Evolutionary conservation across 2,329 filamentous ascomycete genomes (phyloP).

Genomic region (Dactylonectria macrodidyma): DNA sequence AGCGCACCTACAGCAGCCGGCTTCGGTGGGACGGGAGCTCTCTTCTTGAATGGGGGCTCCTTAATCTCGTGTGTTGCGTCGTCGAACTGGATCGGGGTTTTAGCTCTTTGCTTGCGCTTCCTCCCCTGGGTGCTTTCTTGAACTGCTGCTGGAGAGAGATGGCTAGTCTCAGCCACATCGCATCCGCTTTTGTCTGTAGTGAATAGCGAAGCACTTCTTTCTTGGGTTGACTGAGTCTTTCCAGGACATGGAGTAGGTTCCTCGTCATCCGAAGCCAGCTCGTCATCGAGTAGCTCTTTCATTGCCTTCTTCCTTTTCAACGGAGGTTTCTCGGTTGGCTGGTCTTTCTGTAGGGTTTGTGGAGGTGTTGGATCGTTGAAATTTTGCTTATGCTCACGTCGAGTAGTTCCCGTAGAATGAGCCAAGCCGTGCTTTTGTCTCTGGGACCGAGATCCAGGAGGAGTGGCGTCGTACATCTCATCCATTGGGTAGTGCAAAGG

Average conservation of each 20-base stretch:
- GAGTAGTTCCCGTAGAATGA: neutral
- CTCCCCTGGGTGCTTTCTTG: slow-evolving; percentile 24
- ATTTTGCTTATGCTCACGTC: neutral
- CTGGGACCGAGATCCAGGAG: slow-evolving; percentile 30
- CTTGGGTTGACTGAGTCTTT: neutral
- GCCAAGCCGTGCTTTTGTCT: slow-evolving; percentile 6
- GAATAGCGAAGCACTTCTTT: neutral
- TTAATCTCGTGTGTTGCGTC: slow-evolving; percentile 48
- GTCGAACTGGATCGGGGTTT: slow-evolving; percentile 53
- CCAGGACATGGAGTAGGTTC: neutral
- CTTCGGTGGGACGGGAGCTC: neutral
- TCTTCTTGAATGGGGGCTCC: slow-evolving; percentile 23
- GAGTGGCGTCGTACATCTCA: slow-evolving; percentile 48
- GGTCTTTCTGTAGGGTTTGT: slow-evolving; percentile 5
- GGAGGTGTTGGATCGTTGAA: slow-evolving; percentile 14
- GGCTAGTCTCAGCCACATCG: neutral
- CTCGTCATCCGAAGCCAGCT: slow-evolving; percentile 18
- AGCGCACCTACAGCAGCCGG: slow-evolving; percentile 36
- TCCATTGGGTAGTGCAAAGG: slow-evolving; percentile 45
- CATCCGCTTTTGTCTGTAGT: neutral
- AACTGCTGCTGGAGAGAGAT: neutral
- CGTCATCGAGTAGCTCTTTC: slow-evolving; percentile 16
- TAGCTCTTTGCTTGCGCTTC: slow-evolving; percentile 53
- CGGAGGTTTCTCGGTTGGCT: neutral
- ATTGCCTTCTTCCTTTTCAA: slow-evolving; percentile 18